Evolutionary conservation across 345 rosid genomes (phyloP).

Genomic region (Gossypium mustelinum): DNA sequence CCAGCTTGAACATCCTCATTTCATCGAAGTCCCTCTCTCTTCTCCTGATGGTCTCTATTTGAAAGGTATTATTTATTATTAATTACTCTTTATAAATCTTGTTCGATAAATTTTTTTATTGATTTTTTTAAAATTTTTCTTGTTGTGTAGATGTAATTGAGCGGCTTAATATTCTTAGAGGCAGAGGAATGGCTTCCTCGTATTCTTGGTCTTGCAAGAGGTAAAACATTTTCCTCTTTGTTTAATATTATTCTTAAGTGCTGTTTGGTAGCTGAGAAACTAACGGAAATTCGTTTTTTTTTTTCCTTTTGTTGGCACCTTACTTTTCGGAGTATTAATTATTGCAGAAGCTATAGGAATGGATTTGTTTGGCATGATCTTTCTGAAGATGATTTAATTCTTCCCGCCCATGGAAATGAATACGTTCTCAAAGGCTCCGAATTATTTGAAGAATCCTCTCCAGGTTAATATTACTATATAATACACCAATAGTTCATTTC

Average conservation of each 20-base stretch:
- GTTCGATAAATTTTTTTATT: neutral
- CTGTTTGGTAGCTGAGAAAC: slow-evolving; percentile 17
- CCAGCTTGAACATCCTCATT: slow-evolving; percentile 96
- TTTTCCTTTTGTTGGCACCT: neutral
- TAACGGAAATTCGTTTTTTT: neutral
- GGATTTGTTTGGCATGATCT: slow-evolving; percentile 99
- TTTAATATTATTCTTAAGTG: neutral
- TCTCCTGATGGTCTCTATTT: slow-evolving; percentile 73
- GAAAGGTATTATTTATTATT: slow-evolving; percentile 44
- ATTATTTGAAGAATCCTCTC: slow-evolving; percentile 61
- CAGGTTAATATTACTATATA: slow-evolving; percentile 37
- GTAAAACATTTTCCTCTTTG: slow-evolving; percentile 27
- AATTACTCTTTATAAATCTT: neutral
- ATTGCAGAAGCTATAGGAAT: slow-evolving; percentile 83
- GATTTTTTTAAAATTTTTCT: neutral
- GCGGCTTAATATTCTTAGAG: slow-evolving; percentile 84
- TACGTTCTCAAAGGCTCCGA: slow-evolving; percentile 96
- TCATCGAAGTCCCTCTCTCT: slow-evolving; percentile 78
- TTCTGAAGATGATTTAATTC: slow-evolving; percentile 70
- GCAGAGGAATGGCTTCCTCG: slow-evolving; percentile 87
- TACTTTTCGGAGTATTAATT: neutral
- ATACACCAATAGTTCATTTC: neutral
- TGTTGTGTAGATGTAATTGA: slow-evolving; percentile 66
- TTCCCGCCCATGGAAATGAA: slow-evolving; percentile 85
- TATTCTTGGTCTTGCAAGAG: slow-evolving; percentile 94